Base-by-base conservation (phyloP, 306 rosid species). In the Trifolium dubium region DNA sequence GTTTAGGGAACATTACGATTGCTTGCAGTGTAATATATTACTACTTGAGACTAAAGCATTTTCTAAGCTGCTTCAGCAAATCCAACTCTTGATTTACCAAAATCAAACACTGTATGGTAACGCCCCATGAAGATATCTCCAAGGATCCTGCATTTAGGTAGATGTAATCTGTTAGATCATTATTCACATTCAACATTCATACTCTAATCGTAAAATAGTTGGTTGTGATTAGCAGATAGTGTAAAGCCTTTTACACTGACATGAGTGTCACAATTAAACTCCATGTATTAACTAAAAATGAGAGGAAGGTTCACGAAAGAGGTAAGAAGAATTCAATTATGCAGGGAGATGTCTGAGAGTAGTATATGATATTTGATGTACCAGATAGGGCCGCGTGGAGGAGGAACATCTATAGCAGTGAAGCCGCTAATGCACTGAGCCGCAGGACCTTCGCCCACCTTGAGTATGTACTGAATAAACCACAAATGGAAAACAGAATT, bases 381-480 rank as follows among this genome's bases (percentile, higher is more conserved):
- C 98, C 98, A 94, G 85, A 91, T 79, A 62, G 99, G 96, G 71
- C 99, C 97, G 19, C 83, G 87, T 63, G 99, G 97, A 73, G 96
- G 97, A 83, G 96, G 82, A 83, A 89, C 35, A 67, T 94, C 99
- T 59, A 94, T 9, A 60, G 87, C 77, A 31, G 74, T 84, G 80
- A 94, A 94, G 55, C 97, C 99, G 70, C 97, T 94, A n/a, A 94
- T 88, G 89, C 98, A 94, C 83, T 91, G 95, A 55, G 95, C 93
- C 34, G 63, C 71, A 74, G 87, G 3, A 53, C 97, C 97, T 85
- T 92, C 85, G 0, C 89, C 93, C 58, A 89, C 89, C 85, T 92
- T 85, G 47, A 94, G 90, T 75, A 89, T 75, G 81, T 94, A 92
- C 96, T 92, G 93, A 79, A 81, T 65, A 76, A 64, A 83, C 54